phyloP scores from a whole-genome alignment of 768 basidiomycete genomes.

The Austroboletus festivus region DNA sequence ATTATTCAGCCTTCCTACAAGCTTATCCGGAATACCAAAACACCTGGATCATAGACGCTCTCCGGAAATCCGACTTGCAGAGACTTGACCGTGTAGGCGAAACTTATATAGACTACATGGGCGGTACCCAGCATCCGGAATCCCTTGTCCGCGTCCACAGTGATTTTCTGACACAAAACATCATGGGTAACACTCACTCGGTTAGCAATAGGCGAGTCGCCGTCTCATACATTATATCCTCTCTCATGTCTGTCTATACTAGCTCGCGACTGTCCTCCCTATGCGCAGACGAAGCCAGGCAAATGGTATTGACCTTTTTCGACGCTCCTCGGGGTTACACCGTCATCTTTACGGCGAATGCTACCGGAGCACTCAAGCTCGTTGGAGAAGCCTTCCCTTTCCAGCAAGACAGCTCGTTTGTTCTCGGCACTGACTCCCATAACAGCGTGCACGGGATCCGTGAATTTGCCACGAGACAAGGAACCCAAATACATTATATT shows the following conservation, averaged over 20 bases:
- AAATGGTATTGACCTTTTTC: constrained; percentile 74
- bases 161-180: constrained; percentile 59
- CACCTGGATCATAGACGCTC: constrained; percentile 69
- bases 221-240: background rate
- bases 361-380: constrained; percentile 75
- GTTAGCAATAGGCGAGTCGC: constrained; percentile 65
- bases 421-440: constrained; percentile 77
- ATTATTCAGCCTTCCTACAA: constrained; percentile 49
- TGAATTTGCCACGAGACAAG: constrained; percentile 57
- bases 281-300: constrained; percentile 65
- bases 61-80: constrained; percentile 60
- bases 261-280: constrained; percentile 71
- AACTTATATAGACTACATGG: constrained; percentile 87
- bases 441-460: constrained; percentile 84
- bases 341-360: constrained; percentile 80
- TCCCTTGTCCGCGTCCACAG: constrained; percentile 69
- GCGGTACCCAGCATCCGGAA: constrained; percentile 76
- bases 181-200: constrained; percentile 84
- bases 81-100: constrained; percentile 61
- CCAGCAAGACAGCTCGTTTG: constrained; percentile 49
- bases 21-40: constrained; percentile 53
- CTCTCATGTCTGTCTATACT: background rate
- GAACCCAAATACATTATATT: constrained; percentile 62
- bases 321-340: constrained; percentile 72
- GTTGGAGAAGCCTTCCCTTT: constrained; percentile 83